Evolutionary conservation across 1,284 basidiomycete genomes (phyloP).

Genomic region (Hemileia vastatrix): DNA sequence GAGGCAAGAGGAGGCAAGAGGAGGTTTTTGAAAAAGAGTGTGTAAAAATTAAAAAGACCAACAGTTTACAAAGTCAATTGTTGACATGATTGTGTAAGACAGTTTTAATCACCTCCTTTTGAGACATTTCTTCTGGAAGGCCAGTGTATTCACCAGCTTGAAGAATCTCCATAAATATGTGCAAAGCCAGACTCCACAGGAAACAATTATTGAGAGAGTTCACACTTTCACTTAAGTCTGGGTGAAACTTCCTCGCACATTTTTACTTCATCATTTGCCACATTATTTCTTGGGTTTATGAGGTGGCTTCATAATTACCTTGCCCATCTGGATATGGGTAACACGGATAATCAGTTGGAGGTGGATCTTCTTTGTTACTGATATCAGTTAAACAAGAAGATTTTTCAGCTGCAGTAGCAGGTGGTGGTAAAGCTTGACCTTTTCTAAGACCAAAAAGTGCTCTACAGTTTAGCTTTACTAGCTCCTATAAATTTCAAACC

Average conservation of each 20-base stretch:
- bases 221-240: conserved; percentile 5
- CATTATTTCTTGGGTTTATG: conserved; percentile 1
- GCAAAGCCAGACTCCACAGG: conserved; percentile 1
- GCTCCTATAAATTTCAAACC: no score
- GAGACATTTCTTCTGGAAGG: neutral
- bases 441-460: no score
- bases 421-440: conserved; percentile 15
- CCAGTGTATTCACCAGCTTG: conserved; percentile 1
- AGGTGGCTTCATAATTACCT: neutral
- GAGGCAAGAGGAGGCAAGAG: no score
- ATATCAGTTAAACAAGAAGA: no score
- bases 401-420: conserved; percentile 4
- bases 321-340: conserved; percentile 15
- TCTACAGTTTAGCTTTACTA: no score
- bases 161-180: conserved; percentile 3
- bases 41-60: no score
- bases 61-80: neutral
- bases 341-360: neutral
- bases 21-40: no score
- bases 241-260: conserved; percentile 5
- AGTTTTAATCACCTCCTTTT: no score
- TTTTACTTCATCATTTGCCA: conserved; percentile 1
- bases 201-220: conserved; percentile 1
- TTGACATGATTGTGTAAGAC: neutral
- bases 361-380: no score